Conservation (phyloP, 2,329 filamentous ascomycete genomes). For the Fusarium decemcellulare region DNA sequence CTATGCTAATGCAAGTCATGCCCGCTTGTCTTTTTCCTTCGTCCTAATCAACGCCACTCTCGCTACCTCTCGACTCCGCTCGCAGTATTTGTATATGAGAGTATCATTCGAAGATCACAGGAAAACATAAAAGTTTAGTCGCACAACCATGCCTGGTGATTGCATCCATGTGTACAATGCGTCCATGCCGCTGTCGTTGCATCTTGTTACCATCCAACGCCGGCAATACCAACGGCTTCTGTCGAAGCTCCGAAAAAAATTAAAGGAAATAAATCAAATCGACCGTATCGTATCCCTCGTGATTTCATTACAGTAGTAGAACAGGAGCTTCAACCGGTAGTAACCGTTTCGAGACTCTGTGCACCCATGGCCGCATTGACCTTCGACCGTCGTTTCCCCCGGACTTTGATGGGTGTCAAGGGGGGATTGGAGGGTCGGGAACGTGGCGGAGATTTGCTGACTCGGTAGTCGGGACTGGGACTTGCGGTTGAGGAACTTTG, state of each 20-base stretch:
- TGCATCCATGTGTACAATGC: slow-evolving; percentile 30
- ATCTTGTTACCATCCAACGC: slow-evolving; percentile 45
- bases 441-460: slow-evolving; percentile 23
- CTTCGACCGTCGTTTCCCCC: slow-evolving; percentile 32
- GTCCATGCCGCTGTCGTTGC: slow-evolving; percentile 19
- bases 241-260: slow-evolving; percentile 11
- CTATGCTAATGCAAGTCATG: slow-evolving; percentile 17
- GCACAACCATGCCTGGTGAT: slow-evolving; percentile 18
- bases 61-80: slow-evolving; percentile 26
- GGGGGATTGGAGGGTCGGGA: slow-evolving; percentile 9
- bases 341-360: slow-evolving; percentile 2
- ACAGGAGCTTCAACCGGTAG: slow-evolving; percentile 28
- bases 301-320: slow-evolving; percentile 39
- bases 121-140: slow-evolving; percentile 14
- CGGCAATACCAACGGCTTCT: slow-evolving; percentile 27
- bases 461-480: slow-evolving; percentile 13
- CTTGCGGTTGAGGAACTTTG: not conserved
- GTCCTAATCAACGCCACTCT: slow-evolving; percentile 40
- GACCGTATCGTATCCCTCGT: slow-evolving; percentile 40
- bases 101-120: slow-evolving; percentile 1
- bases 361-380: not conserved
- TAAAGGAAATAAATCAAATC: slow-evolving; percentile 16
- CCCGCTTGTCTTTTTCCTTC: slow-evolving; percentile 28
- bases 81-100: slow-evolving; percentile 21
- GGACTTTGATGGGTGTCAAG: slow-evolving; percentile 30